phyloP scores from a whole-genome alignment of 148 eudicot genomes.

The Dianthus caryophyllus region DNA sequence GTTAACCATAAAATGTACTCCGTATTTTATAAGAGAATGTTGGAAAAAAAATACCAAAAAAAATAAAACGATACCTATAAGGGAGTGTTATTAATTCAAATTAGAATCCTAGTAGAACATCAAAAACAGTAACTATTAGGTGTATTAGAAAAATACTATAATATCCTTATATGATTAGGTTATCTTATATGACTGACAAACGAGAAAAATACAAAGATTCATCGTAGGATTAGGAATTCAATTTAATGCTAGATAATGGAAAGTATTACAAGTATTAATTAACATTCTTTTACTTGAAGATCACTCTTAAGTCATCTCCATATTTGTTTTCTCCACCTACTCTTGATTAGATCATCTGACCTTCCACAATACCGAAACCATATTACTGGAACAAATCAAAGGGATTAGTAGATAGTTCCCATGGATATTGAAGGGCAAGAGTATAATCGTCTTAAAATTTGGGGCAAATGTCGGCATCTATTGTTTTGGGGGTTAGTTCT shows the following conservation, averaged over 20 bases:
- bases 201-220: background rate
- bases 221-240: slow-evolving; percentile 1
- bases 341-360: slow-evolving; percentile 7
- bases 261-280: background rate
- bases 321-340: slow-evolving; percentile 9
- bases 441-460: background rate
- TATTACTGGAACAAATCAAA: slow-evolving; percentile 7
- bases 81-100: background rate
- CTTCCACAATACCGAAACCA: background rate
- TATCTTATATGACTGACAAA: background rate
- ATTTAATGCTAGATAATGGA: background rate
- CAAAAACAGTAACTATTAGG: background rate
- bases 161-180: background rate
- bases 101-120: background rate
- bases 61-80: no score
- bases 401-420: background rate
- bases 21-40: no score
- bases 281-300: slow-evolving; percentile 6
- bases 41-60: no score
- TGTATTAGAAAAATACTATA: background rate
- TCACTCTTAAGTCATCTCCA: slow-evolving; percentile 3
- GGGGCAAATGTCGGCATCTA: background rate
- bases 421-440: slow-evolving; percentile 18
- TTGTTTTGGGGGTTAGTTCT: background rate
- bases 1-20: no score